Percentiles rank a stretch among this genome's conserved stretches.
Conservation (phyloP, 2,329 filamentous ascomycete species). For the Aplosporella prunicola region DNA sequence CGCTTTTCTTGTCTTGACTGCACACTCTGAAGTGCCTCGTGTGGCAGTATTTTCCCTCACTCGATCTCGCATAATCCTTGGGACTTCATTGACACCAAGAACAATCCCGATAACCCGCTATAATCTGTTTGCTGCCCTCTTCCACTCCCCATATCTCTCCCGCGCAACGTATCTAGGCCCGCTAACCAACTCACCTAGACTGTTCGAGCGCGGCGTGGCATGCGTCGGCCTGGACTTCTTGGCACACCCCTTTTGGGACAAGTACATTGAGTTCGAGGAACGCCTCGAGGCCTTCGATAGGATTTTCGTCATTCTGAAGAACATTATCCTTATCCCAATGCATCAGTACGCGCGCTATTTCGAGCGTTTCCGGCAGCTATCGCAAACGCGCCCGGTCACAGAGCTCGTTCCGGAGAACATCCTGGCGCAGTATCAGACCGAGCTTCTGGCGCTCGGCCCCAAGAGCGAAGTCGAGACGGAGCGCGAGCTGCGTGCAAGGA, state of each 20-base stretch:
- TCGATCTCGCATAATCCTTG: conserved; percentile 10
- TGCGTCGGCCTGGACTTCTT: conserved; percentile 88
- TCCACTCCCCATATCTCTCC: conserved; percentile 23
- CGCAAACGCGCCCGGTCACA: conserved; percentile 59
- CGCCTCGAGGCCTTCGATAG: conserved; percentile 74
- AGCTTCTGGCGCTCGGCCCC: conserved; percentile 56
- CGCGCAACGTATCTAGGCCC: conserved; percentile 12
- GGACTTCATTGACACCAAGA: conserved; percentile 3
- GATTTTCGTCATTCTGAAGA: conserved; percentile 73
- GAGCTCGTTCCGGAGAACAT: conserved; percentile 64
- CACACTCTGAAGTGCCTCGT: conserved; percentile 16
- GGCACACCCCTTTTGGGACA: conserved; percentile 96
- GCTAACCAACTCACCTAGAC: conserved; percentile 47
- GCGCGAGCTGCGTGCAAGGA: conserved; percentile 66
- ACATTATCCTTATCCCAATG: conserved; percentile 82
- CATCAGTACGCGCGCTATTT: conserved; percentile 95
- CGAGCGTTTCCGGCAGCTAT: conserved; percentile 73
- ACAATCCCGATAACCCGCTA: conserved; percentile 8
- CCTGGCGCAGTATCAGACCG: conserved; percentile 58
- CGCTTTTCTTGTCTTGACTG: conserved; percentile 36
- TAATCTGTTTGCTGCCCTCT: conserved; percentile 35
- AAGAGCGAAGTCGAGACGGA: conserved; percentile 73
- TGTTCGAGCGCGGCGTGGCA: conserved; percentile 82
- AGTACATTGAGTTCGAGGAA: conserved; percentile 95
- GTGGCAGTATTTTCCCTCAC: conserved; percentile 8